Percentiles rank a stretch among this genome's conserved stretches.
Evolutionary conservation across 495 filamentous ascomycete species (phyloP).

Genomic region (Trichoderma erinaceum): DNA sequence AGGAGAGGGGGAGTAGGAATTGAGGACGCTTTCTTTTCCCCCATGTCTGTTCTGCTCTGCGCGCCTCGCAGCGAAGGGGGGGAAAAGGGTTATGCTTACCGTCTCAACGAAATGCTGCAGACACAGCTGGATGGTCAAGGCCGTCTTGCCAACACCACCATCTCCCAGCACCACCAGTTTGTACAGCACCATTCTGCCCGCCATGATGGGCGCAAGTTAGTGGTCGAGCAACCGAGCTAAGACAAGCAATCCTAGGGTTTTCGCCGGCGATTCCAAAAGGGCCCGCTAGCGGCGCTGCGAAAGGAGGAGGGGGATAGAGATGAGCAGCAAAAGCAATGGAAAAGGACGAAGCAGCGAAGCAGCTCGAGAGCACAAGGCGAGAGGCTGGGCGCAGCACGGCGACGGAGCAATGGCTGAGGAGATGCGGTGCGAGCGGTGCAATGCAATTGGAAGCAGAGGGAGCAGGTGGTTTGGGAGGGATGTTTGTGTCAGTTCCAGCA

Average conservation of each 20-base stretch:
- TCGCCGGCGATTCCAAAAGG: slow-evolving; percentile 9
- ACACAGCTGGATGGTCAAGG: slow-evolving; percentile 91
- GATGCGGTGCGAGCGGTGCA: not conserved
- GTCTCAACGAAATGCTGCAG: slow-evolving; percentile 56
- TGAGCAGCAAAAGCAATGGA: not conserved
- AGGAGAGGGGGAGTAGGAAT: not conserved
- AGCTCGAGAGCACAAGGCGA: not conserved
- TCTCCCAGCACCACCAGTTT: slow-evolving; percentile 94
- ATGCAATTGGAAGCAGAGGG: not conserved
- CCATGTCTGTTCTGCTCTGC: not conserved
- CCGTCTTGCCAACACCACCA: slow-evolving; percentile 83
- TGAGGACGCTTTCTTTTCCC: not conserved
- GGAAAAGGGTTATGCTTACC: slow-evolving; percentile 26
- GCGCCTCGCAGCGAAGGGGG: not conserved
- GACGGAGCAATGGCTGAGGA: not conserved
- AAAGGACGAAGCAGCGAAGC: not conserved
- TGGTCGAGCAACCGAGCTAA: slow-evolving; percentile 7
- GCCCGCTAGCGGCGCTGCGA: slow-evolving; percentile 11
- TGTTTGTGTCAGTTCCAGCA: slow-evolving; percentile 6
- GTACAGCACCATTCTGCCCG: slow-evolving; percentile 88
- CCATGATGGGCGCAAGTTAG: slow-evolving; percentile 36
- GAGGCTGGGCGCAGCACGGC: not conserved
- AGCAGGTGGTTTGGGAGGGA: not conserved
- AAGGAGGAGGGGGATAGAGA: not conserved
- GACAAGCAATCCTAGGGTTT: slow-evolving; percentile 3